Base-by-base conservation (phyloP, 148 eudicot genomes). In the Nepenthes mirabilis region DNA sequence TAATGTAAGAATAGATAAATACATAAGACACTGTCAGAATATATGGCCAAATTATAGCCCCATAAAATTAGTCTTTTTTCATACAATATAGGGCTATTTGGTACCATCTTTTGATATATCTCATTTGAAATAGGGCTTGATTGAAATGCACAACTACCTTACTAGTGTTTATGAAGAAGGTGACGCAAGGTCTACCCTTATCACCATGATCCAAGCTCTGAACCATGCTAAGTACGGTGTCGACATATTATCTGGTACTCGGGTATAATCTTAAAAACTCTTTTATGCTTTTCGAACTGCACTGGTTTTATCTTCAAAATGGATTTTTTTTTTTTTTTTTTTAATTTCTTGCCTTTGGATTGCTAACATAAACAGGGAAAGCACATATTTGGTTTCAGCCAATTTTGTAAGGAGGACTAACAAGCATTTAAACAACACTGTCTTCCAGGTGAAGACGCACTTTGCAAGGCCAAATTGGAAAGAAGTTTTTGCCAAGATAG, bases 121-220 rank as follows among this genome's bases (percentile, higher is more conserved):
- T 52, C 65, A 6, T 45, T 14, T 7, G 61, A 68, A 61, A 37
- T 35, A 93, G 99, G 99, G 96, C 55, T 83, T 84, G 74, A 89
- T 94, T 36, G 95, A 94, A 55, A 77, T 89, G 97, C 99, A 94
- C 75, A 94, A 94, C 67, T 94, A 94, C 63, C 86, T 89, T n/a
- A 89, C 97, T 1, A 89, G 97, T 65, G 99, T 94, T 47, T 94
- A 89, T 47, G 99, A 94, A 79, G 99, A 94, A 58, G 82, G 99
- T 10, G 99, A 94, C 70, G 99, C 99, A 47, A 71, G 99, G 77
- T 89, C 97, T 56, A 83, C 99, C 56, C 75, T 94, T 37, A 80
- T 94, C 64, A 84, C 99, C 62, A 89, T 94, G 86, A 86, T 94
- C 59, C 94, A 93, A 72, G 91, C 95, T 66, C 80, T 94, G 54